A percentile compares a stretch with the other conserved stretches of the same genome.
phyloP scores from a whole-genome alignment of 1,139 yeast species.

The Saccharomyces hybrid region DNA sequence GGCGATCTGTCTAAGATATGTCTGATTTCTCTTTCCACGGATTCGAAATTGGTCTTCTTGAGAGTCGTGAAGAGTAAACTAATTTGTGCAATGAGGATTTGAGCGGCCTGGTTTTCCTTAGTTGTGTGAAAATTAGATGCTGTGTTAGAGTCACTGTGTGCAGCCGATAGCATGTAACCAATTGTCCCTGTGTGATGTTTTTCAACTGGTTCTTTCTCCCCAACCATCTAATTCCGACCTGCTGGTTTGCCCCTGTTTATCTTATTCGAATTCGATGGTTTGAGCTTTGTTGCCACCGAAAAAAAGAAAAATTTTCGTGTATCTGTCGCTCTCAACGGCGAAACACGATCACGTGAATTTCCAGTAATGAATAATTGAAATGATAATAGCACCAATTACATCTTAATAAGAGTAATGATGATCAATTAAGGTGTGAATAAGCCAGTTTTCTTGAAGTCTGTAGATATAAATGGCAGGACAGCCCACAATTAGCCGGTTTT shows the following conservation, averaged over 20 bases:
- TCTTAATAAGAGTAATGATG: background rate
- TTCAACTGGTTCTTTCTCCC: background rate
- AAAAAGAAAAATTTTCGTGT: background rate
- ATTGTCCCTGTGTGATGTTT: conserved; percentile 4
- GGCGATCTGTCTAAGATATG: conserved; percentile 20
- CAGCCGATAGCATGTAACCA: conserved; percentile 24
- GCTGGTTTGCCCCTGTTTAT: background rate
- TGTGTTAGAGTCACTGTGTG: conserved; percentile 2
- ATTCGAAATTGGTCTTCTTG: conserved; percentile 15
- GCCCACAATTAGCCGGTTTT: conserved; percentile 27
- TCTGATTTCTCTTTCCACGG: conserved; percentile 17
- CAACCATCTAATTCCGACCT: background rate
- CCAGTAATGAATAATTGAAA: background rate
- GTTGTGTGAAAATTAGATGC: conserved; percentile 7
- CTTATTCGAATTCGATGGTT: background rate
- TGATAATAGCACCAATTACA: background rate
- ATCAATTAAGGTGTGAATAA: background rate
- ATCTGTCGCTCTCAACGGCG: background rate
- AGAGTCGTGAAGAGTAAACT: conserved; percentile 22
- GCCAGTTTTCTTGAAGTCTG: background rate
- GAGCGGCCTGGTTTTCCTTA: conserved; percentile 22
- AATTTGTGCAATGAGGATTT: conserved; percentile 23
- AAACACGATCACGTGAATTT: background rate
- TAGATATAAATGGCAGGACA: conserved; percentile 17
- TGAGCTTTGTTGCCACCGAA: background rate